Base-by-base conservation (phyloP, 768 basidiomycete genomes). In the Pleurotus djamor region DNA sequence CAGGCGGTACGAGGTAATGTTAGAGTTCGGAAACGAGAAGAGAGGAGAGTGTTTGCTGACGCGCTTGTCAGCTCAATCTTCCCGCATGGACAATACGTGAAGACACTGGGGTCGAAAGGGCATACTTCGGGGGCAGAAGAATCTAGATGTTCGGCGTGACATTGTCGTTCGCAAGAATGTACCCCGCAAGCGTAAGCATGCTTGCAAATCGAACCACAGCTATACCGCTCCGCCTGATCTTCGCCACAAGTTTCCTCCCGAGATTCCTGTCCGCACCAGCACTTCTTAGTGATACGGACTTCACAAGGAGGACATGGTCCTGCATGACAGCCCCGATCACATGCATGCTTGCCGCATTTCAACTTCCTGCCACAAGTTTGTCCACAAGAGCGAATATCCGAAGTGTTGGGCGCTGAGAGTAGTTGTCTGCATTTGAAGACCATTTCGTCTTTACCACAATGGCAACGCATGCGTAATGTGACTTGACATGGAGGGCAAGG, bases 401-500 rank as follows among this genome's bases (percentile, higher is more conserved):
- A 14, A 38, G 57, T 28, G 70, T 62, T 28, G 21, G 21, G 21
- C 6, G 85, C 83, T 69, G 89, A 90, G 4, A 84, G 77, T 62
- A 87, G 49, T 90, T 74, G 1, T n/a, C 49, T 48, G 48, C 63
- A 64, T 17, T 59, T 61, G 35, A 64, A 64, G n/a, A 60, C 37
- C 34, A 75, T 71, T 36, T 83, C 79, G 60, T 84, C 81, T 49
- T 83, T 82, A n/a, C 78, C 78, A 63, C 95, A 98, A 52, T 91
- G 87, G 68, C 97, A 99, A 1, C 80, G 75, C n/a, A 86, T 73
- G 45, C 84, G 81, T 0, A 90, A 84, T 4, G 89, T 91, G 9
- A 96, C 82, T 61, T 86, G 83, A 68, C 97, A 99, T 0, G 94
- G 94, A 0, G 96, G 96, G 73, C 97, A 99, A 0, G 96, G 97